Base-by-base conservation (phyloP, 805 yeast genomes). In the Myxozyma monticola region DNA sequence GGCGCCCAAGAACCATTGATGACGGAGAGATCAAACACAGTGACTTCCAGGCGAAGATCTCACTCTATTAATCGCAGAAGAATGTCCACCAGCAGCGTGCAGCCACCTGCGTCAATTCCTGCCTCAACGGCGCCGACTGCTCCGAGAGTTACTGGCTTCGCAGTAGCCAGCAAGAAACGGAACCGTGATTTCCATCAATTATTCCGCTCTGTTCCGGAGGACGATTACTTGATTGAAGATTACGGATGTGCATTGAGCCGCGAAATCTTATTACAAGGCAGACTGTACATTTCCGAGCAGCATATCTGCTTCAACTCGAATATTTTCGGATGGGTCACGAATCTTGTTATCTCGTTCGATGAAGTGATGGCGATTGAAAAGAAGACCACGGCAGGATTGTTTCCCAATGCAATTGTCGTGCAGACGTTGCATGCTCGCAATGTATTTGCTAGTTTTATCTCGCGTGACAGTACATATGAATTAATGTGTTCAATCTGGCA, bases 321-420 rank as follows among this genome's bases (percentile, higher is more conserved):
- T 59, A 73, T 93, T 34, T 70, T 91, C 38, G 96, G 96, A 1
- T 90, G 96, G 96, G 85, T 88, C 9, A 88, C 96, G 8, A 85
- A 79, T 56, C 70, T 90, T 33, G 77, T 84, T 2, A 76, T 93
- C 17, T 81, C 88, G 0, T 77, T 83, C 58, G 79, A 76, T 40
- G 96, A 88, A 48, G 79, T 93, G 22, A 73, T 76, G 9, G 73
- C 77, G 25, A 79, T 89, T 59, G 96, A 91, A 62, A 87, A 88
- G 67, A 84, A 82, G 50, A 76, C 82, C 17, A 88, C 96, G 0
- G 96, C 88, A 4, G 96, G 95, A 0, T 72, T 91, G 21, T 88
- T 91, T 62, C 95, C 96, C 20, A 91, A 91, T 65, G 97, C 96
- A 2, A 88, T 91, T 35, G 71, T 78, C 4, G 74, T 88, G 21